Evolutionary conservation across 2,329 filamentous ascomycete genomes (phyloP), one percentile per base, ranked within the genome.

Genomic region (Sporothrix inflata): DNA sequence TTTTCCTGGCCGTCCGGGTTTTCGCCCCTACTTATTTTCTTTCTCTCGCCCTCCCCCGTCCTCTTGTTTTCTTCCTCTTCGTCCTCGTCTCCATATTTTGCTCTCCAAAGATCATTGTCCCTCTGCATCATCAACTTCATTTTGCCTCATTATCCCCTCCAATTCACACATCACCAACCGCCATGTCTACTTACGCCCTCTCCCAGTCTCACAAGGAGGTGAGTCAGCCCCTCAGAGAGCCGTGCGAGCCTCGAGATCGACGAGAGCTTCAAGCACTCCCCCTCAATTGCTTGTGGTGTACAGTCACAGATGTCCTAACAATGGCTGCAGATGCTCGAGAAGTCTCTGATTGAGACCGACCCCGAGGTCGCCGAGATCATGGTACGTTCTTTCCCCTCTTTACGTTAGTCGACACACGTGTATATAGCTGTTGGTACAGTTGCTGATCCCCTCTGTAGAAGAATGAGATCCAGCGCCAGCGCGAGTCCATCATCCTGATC

Each of bases 401-500:
- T 1, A 21, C 7, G 45, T 21, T n/a, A n/a, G n/a, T n/a, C n/a
- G n/a, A n/a, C n/a, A n/a, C n/a, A n/a, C n/a, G n/a, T n/a, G n/a
- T n/a, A n/a, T n/a, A n/a, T n/a, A n/a, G 30, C 1, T 42, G n/a
- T 5, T 47, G 27, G 14, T 24, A 11, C 49, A 69, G 19, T 40
- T 45, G 34, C 72, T 74, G 42, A 73, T 12, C 45, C 72, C 47
- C 72, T 42, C 65, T 76, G 74, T 77, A 96, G 92, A 92, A 93
- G 87, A 90, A 92, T 79, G 95, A 98, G 85, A 92, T 98, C 80
- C 90, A 97, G 89, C 94, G 96, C 81, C 96, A 99, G 87, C 91
- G 94, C 83, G 94, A 99, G 88, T 98, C 94, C 79, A 97, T 99
- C 84, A 93, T 98, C 81, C 91, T 99, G 82, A 99, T 99, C 79